A percentile compares a stretch with the other conserved stretches of the same genome.
Evolutionary conservation across 108 stramenopile genomes (phyloP).

Genomic region (Nitzschia sp.): DNA sequence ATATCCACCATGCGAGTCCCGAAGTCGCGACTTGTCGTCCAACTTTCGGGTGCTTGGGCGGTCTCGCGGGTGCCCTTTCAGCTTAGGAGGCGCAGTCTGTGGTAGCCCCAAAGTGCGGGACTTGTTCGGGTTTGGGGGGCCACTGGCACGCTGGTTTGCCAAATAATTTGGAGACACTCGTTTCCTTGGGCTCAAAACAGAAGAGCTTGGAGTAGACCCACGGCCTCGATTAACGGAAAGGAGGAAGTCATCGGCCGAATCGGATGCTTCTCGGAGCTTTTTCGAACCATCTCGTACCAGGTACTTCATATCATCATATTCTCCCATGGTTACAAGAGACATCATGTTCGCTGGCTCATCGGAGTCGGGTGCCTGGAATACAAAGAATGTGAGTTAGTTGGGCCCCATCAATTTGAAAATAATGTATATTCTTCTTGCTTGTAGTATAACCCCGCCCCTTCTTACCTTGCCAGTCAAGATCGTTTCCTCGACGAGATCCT

Average conservation of each 20-base stretch:
- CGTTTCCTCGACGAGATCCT: constrained; percentile 83
- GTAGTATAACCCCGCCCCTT: background rate
- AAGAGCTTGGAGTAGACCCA: background rate
- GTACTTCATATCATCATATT: constrained; percentile 87
- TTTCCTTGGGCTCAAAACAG: constrained; percentile 37
- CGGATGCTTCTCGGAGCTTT: constrained; percentile 69
- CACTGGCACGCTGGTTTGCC: constrained; percentile 9
- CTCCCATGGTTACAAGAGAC: constrained; percentile 74
- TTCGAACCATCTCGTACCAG: constrained; percentile 90
- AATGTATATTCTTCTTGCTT: too few species aligned
- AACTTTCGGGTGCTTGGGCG: constrained; percentile 37
- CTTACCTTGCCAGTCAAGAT: constrained; percentile 52
- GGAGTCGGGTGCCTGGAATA: constrained; percentile 47
- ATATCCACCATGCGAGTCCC: too few species aligned
- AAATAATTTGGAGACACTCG: constrained; percentile 36
- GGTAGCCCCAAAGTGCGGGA: constrained; percentile 15
- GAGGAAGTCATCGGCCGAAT: constrained; percentile 57
- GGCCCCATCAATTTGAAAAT: background rate
- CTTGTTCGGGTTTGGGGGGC: constrained; percentile 42
- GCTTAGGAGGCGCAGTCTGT: constrained; percentile 61
- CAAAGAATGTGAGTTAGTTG: too few species aligned
- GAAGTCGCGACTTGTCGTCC: constrained; percentile 19
- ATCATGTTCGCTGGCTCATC: constrained; percentile 75
- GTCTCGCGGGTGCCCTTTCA: constrained; percentile 77
- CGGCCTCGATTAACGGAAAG: constrained; percentile 58